These are phyloP conservation scores for Arachis stenosperma DNA, from an alignment of 306 rosid species.

Conservation along the genomic window DNA sequence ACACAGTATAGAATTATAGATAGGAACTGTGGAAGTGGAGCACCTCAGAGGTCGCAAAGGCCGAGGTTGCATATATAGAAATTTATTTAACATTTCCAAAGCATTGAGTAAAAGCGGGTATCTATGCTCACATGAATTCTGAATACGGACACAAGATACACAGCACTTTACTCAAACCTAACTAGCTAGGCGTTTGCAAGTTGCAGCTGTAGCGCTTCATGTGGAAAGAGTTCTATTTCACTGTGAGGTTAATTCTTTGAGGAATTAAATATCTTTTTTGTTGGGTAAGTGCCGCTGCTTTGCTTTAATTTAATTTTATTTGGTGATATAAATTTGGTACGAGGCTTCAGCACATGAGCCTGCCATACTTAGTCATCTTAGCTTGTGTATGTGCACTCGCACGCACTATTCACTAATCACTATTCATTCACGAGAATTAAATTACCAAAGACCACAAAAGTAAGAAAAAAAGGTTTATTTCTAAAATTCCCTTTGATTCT, in stretches of 20 bases:
- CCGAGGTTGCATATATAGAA: conserved; percentile 26
- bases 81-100: conserved; percentile 40
- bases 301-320: background rate
- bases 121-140: conserved; percentile 29
- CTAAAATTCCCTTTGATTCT: conserved; percentile 51
- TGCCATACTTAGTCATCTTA: conserved; percentile 52
- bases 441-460: conserved; percentile 32
- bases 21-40: conserved; percentile 10
- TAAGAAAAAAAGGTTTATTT: conserved; percentile 36
- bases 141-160: conserved; percentile 30
- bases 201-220: conserved; percentile 21
- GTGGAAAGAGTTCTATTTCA: conserved; percentile 1
- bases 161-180: conserved; percentile 12
- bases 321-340: conserved; percentile 46
- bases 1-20: background rate
- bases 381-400: too few relatives aligned
- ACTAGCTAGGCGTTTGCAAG: conserved; percentile 22
- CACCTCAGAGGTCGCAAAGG: conserved; percentile 13
- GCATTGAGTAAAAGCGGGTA: conserved; percentile 33
- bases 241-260: background rate
- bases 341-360: conserved; percentile 53
- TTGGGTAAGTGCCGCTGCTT: conserved; percentile 17
- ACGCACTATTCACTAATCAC: conserved; percentile 28
- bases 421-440: conserved; percentile 55
- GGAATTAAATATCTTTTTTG: conserved; percentile 22